Percentiles rank a stretch among this genome's conserved stretches.
Conservation (phyloP, 495 filamentous ascomycete genomes). For the Aspergillus ostianus region DNA sequence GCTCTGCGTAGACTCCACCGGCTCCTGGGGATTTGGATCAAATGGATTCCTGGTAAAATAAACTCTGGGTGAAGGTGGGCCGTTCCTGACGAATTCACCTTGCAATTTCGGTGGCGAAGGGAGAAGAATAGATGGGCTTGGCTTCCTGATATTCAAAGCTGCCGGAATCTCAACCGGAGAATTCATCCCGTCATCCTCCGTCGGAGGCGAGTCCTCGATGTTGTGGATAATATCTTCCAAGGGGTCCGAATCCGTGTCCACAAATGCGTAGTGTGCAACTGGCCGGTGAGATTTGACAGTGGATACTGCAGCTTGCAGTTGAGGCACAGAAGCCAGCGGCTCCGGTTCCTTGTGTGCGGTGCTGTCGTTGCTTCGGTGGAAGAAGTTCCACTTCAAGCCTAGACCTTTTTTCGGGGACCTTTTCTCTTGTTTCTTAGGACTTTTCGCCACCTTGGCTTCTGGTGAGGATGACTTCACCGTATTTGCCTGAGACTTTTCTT, state of each 20-base stretch:
- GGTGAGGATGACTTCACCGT: not conserved
- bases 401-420: conserved; percentile 33
- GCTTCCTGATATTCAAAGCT: conserved; percentile 37
- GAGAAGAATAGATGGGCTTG: conserved; percentile 50
- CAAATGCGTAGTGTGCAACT: conserved; percentile 77
- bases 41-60: conserved; percentile 32
- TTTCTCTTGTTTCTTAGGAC: conserved; percentile 11
- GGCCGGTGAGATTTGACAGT: conserved; percentile 38
- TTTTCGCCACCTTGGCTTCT: not conserved
- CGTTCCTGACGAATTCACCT: conserved; percentile 35
- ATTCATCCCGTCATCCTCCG: conserved; percentile 32
- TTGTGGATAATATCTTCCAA: conserved; percentile 66
- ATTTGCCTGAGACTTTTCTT: not conserved
- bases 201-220: conserved; percentile 49
- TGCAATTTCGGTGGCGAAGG: conserved; percentile 53
- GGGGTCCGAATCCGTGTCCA: conserved; percentile 71
- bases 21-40: conserved; percentile 16
- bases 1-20: conserved; percentile 17
- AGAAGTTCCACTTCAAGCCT: conserved; percentile 77
- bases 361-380: conserved; percentile 53
- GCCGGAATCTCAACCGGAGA: conserved; percentile 31
- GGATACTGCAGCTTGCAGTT: conserved; percentile 43
- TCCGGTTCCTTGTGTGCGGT: conserved; percentile 15
- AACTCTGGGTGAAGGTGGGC: conserved; percentile 43
- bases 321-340: conserved; percentile 18